These are phyloP conservation scores for Osmanthus fragrans DNA, from an alignment of 257 asterid species.

Conservation along the genomic window DNA sequence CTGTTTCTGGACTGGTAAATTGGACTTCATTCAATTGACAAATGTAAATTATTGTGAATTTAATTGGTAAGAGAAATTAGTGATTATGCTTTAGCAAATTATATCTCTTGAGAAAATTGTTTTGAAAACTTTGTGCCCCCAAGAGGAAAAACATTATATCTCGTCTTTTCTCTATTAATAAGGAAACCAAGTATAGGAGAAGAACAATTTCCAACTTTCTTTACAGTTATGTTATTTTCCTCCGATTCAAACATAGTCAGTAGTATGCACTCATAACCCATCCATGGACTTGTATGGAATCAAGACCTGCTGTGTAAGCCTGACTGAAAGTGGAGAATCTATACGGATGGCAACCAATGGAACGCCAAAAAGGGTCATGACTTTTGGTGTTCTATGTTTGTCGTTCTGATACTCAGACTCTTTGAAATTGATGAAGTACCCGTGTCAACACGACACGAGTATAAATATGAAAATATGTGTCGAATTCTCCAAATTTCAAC, in stretches of 20 bases:
- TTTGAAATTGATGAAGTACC: too few species aligned
- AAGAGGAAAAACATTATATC: neutral
- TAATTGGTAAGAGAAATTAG: neutral
- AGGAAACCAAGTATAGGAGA: neutral
- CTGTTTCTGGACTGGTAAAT: neutral
- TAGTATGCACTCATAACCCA: neutral
- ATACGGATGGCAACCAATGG: neutral
- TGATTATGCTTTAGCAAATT: neutral
- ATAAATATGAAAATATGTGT: too few species aligned
- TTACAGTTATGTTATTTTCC: neutral
- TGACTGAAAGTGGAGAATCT: neutral
- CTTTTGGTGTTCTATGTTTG: neutral
- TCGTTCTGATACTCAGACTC: neutral
- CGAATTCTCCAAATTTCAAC: too few species aligned
- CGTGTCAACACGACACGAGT: too few species aligned
- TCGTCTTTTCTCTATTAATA: neutral
- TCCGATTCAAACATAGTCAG: neutral
- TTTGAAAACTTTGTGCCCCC: neutral
- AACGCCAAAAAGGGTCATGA: neutral
- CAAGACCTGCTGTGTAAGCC: neutral
- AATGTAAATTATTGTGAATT: neutral
- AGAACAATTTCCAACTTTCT: neutral
- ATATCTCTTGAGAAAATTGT: neutral
- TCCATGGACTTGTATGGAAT: neutral
- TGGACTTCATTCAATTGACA: neutral